Evolutionary conservation across 2,329 filamentous ascomycete species (phyloP), one percentile per base, ranked within the genome.

Genomic region (Fonsecaea pedrosoi): DNA sequence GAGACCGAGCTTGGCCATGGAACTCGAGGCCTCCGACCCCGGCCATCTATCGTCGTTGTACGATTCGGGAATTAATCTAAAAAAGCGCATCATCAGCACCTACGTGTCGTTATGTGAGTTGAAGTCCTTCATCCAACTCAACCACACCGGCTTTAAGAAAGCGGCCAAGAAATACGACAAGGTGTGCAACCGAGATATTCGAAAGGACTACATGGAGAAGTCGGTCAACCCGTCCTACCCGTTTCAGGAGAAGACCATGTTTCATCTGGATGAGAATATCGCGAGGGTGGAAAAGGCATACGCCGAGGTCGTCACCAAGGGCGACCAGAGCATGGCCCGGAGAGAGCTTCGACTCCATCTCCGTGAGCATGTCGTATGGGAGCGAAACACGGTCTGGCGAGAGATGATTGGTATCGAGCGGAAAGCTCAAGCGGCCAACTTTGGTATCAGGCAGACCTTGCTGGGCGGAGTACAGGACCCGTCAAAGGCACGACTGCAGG

Each of bases 141-240:
- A 99, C 84, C 91, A 91, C 80, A 99, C 95, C 0, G 95, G 95
- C 12, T 99, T 99, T 80, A 88, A 90, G 75, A 99, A 99, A 80
- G 94, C 96, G 0, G 82, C 98, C 72, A 99, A 99, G 81, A 99
- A 99, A 79, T 99, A 95, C 75, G 95, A 99, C 84, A 99, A 99
- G 83, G 98, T 91, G 65, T 81, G 97, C 65, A 90, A 97, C 78
- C 89, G 90, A 71, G 89, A 89, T 73, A 83, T 98, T 63, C 93
- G 94, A 71, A 82, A 86, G 13, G 82, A 85, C 54, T 99, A 97
- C 77, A 88, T 97, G 78, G 85, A 87, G 64, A 81, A 87, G 37
- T 84, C 86, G 40, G 92, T 99, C 61, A 87, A 91, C 65, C 83
- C 89, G 0, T 91, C 94, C 0, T 92, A 95, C 73, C 90, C 93